Evolutionary conservation across 2,329 filamentous ascomycete genomes (phyloP).

Genomic region (Neoarthrinium moseri): DNA sequence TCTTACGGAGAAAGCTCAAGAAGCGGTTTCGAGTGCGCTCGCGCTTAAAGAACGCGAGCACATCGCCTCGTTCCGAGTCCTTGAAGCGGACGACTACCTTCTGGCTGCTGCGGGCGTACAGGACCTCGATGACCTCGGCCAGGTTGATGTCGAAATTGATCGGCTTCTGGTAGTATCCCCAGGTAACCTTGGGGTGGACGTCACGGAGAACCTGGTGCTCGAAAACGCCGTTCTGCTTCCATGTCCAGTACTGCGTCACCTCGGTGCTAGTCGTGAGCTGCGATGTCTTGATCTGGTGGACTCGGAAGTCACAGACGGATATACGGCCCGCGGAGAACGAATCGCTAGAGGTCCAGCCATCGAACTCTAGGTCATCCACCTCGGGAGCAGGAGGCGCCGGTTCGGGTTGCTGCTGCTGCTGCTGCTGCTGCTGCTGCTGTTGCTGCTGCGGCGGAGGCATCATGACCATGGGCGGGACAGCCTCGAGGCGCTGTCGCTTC

Average conservation of each 20-base stretch:
- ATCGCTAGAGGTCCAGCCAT: slow-evolving; percentile 52
- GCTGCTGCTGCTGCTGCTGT: not conserved
- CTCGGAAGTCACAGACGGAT: slow-evolving; percentile 46
- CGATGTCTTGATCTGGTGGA: slow-evolving; percentile 51
- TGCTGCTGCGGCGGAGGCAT: not conserved
- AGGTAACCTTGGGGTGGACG: slow-evolving; percentile 37
- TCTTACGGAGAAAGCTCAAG: slow-evolving; percentile 43
- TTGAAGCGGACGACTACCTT: slow-evolving; percentile 41
- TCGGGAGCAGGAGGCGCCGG: slow-evolving; percentile 13
- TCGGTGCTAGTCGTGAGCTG: slow-evolving; percentile 42
- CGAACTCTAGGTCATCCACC: slow-evolving; percentile 40
- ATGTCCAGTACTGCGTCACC: slow-evolving; percentile 58
- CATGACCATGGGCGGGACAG: slow-evolving; percentile 5
- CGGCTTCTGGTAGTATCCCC: slow-evolving; percentile 49
- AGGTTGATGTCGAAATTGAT: slow-evolving; percentile 50
- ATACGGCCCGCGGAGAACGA: slow-evolving; percentile 46
- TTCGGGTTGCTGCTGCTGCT: not conserved
- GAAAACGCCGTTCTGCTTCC: slow-evolving; percentile 39
- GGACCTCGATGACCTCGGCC: slow-evolving; percentile 44
- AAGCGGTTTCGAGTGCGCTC: slow-evolving; percentile 53
- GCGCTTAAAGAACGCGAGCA: slow-evolving; percentile 52
- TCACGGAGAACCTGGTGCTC: slow-evolving; percentile 55
- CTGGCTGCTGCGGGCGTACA: slow-evolving; percentile 39
- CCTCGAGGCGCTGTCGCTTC: slow-evolving; percentile 29
- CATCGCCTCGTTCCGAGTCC: slow-evolving; percentile 38